These are phyloP conservation scores for Rhytidiadelphus loreus DNA, from an alignment of 225 moss, liverwort and hornwort species.

Conservation along the genomic window DNA sequence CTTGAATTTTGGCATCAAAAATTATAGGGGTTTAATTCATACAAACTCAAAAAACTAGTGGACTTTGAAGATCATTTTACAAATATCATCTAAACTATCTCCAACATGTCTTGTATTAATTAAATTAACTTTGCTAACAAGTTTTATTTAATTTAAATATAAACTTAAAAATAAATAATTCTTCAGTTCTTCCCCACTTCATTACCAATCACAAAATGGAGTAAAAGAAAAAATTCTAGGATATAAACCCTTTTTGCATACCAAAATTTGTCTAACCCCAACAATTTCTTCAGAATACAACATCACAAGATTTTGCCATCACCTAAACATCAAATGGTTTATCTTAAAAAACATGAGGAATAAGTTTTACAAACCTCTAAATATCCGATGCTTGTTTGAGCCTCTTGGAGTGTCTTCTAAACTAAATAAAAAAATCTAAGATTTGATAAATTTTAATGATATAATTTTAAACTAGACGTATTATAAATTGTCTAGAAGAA, in stretches of 20 bases:
- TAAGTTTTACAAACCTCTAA: neutral
- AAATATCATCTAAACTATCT: neutral
- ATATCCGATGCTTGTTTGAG: too few species aligned
- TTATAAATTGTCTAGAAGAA: neutral
- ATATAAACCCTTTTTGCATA: neutral
- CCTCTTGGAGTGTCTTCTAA: too few species aligned
- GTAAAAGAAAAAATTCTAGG: too few species aligned
- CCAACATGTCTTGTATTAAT: neutral
- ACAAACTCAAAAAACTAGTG: neutral
- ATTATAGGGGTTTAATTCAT: neutral
- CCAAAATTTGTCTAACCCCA: neutral
- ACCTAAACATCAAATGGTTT: neutral
- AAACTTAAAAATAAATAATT: too few species aligned
- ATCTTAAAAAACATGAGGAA: neutral
- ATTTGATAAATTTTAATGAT: too few species aligned
- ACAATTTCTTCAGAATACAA: neutral
- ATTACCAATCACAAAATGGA: neutral
- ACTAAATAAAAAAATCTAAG: neutral
- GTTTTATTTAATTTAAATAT: too few species aligned
- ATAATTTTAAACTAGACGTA: accelerated
- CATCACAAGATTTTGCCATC: neutral
- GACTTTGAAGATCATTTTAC: neutral
- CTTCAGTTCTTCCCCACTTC: neutral
- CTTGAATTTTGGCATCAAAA: neutral
- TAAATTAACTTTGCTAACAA: neutral